A percentile compares a stretch with the other conserved stretches of the same genome.
Conservation (phyloP, 805 yeast genomes). For the Candida xiaguanensis region DNA sequence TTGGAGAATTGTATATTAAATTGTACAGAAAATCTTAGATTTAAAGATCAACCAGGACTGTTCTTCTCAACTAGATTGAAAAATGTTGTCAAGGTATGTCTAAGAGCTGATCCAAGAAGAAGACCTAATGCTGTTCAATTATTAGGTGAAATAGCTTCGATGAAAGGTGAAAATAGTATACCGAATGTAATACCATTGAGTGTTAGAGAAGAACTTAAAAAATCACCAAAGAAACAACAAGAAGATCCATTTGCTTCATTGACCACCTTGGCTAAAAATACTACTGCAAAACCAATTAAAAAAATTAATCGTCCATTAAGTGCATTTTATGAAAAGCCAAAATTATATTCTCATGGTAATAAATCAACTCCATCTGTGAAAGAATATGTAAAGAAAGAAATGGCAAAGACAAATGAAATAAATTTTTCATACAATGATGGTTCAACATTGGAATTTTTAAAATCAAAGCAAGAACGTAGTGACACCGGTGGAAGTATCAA, state of each 20-base stretch:
- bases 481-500: conserved; percentile 42
- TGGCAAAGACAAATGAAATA: conserved; percentile 20
- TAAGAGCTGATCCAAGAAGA: conserved; percentile 62
- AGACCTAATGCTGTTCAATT: conserved; percentile 75
- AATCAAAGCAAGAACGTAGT: conserved; percentile 30
- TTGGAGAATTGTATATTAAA: conserved; percentile 59
- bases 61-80: conserved; percentile 58
- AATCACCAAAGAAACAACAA: background rate
- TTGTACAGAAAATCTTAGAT: conserved; percentile 44
- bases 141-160: conserved; percentile 60
- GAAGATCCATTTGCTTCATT: conserved; percentile 39
- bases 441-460: conserved; percentile 32
- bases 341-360: conserved; percentile 9
- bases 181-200: conserved; percentile 42
- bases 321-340: conserved; percentile 6
- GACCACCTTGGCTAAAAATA: conserved; percentile 13
- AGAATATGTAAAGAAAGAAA: conserved; percentile 29
- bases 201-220: conserved; percentile 19
- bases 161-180: conserved; percentile 45
- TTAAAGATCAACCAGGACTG: conserved; percentile 45
- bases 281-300: conserved; percentile 10
- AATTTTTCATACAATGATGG: conserved; percentile 16
- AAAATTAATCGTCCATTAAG: conserved; percentile 9
- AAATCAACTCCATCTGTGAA: conserved; percentile 23
- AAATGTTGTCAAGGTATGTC: conserved; percentile 56